A percentile compares a stretch with the other conserved stretches of the same genome.
These are phyloP conservation scores for Fusarium staphyleae DNA, from an alignment of 2,329 filamentous ascomycete genomes.

Conservation along the genomic window DNA sequence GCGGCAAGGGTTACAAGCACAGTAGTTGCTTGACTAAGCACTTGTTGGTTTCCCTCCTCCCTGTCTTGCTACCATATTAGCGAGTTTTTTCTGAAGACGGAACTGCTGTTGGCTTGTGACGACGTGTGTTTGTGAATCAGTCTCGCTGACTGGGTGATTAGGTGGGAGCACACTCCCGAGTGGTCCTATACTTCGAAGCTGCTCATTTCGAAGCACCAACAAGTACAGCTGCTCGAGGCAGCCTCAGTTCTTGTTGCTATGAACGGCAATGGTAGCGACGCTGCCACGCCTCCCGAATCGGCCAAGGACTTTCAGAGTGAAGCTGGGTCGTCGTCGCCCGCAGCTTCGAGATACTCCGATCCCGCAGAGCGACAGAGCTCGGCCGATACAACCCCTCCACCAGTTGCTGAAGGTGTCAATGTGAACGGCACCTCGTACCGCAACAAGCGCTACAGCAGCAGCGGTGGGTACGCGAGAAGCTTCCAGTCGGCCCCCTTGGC, in stretches of 20 bases:
- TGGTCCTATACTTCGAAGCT: slow-evolving; percentile 98
- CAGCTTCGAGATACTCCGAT: slow-evolving; percentile 81
- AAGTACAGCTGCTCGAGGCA: slow-evolving; percentile 95
- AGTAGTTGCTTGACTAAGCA: slow-evolving; percentile 99
- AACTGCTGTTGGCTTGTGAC: slow-evolving; percentile 26
- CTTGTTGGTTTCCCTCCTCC: slow-evolving; percentile 86
- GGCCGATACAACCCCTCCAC: slow-evolving; percentile 90
- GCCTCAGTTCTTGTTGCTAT: slow-evolving; percentile 95
- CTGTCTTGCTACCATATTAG: slow-evolving; percentile 47
- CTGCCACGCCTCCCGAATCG: slow-evolving; percentile 68
- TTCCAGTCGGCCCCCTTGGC: slow-evolving; percentile 75
- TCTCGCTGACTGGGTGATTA: slow-evolving; percentile 52
- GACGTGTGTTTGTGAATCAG: slow-evolving; percentile 28
- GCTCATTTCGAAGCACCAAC: slow-evolving; percentile 98
- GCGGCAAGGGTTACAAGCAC: slow-evolving; percentile 99
- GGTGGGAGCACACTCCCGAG: slow-evolving; percentile 99
- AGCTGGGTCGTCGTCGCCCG: slow-evolving; percentile 80
- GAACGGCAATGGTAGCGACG: slow-evolving; percentile 64
- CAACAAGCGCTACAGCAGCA: slow-evolving; percentile 66
- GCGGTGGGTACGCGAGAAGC: slow-evolving; percentile 72
- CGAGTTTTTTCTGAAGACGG: slow-evolving; percentile 39
- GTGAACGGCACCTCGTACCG: slow-evolving; percentile 59
- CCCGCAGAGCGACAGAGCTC: slow-evolving; percentile 81
- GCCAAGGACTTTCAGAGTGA: slow-evolving; percentile 78
- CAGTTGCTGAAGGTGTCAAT: slow-evolving; percentile 70